Evolutionary conservation across 2,329 filamentous ascomycete genomes (phyloP), one percentile per base, ranked within the genome.

Genomic region (Fusarium sp.): DNA sequence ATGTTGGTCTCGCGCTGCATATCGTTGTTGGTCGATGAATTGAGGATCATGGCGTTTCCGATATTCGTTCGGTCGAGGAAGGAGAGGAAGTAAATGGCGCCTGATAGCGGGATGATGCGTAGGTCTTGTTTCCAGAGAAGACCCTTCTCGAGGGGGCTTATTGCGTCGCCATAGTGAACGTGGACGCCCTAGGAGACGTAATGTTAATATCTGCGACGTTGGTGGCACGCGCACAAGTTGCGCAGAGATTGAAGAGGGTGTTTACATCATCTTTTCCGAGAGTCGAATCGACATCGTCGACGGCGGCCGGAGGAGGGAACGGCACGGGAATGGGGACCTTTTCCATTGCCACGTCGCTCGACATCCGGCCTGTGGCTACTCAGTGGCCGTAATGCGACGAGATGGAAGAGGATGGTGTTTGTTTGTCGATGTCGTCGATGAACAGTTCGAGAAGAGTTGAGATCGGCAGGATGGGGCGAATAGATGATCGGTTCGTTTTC

Each of bases 51-150:
- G 45, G 90, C 90, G 77, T 92, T 92, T 76, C 90, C 90, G 63
- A 93, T 92, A 79, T 93, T 93, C 61, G 89, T 87, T 46, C 89
- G 84, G 79, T 93, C 91, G 29, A 93, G 85, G 77, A 91, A 92
- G 80, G 89, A 91, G 27, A 93, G 84, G 49, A 93, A 84, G 78
- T 92, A 92, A 55, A 93, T 91, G 57, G 80, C 82, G 11, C 89
- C 88, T n/a, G 85, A 88, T 18, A 92, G 81, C 3, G 91, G 90
- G 18, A 92, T 82, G 62, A 93, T 91, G 60, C 87, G 85, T 22
- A 88, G 65, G 77, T 93, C 91, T 75, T 92, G 89, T 74, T 88
- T 90, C 80, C 86, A 82, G 29, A 89, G 69, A 11, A 89, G 81
- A 10, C 79, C 76, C 60, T 80, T 83, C 54, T 83, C 81, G 46